A percentile compares a stretch with the other conserved stretches of the same genome.
Conservation (phyloP, 2,329 filamentous ascomycete genomes). For the Colletotrichum echinochloae region DNA sequence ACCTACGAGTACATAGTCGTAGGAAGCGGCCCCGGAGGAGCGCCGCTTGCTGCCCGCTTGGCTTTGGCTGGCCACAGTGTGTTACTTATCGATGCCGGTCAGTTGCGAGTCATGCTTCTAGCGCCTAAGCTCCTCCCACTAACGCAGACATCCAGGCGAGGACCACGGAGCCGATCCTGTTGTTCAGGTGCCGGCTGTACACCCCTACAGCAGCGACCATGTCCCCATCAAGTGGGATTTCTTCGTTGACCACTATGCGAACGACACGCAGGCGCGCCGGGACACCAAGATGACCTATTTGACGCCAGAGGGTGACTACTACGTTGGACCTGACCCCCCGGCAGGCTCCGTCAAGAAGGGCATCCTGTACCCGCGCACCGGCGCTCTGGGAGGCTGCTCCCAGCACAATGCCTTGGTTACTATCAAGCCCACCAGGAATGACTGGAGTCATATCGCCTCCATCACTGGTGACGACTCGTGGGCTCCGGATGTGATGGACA, state of each 20-base stretch:
- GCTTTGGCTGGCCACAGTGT: conserved; percentile 70
- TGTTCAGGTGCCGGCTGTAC: neutral
- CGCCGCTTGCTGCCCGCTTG: conserved; percentile 68
- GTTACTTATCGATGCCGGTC: conserved; percentile 67
- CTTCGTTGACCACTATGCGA: conserved; percentile 70
- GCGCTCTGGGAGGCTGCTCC: conserved; percentile 62
- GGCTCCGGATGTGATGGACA: conserved; percentile 68
- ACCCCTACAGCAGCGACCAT: neutral
- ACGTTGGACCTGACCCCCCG: conserved; percentile 50
- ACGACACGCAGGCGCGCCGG: conserved; percentile 58
- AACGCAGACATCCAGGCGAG: conserved; percentile 54
- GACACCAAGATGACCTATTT: conserved; percentile 61
- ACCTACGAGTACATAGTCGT: conserved; percentile 73
- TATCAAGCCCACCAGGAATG: conserved; percentile 67
- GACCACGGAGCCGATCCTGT: conserved; percentile 58
- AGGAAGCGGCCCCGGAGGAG: conserved; percentile 72
- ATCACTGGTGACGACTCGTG: conserved; percentile 71
- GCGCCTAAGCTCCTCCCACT: neutral
- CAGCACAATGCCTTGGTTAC: conserved; percentile 71
- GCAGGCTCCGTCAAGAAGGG: conserved; percentile 54
- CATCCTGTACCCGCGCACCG: conserved; percentile 59
- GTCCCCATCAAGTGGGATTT: conserved; percentile 63
- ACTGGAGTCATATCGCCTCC: conserved; percentile 68
- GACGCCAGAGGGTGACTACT: conserved; percentile 50
- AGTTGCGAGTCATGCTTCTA: neutral